A percentile compares a stretch with the other conserved stretches of the same genome.
These are phyloP conservation scores for Leccinellum luteum DNA, from an alignment of 768 basidiomycete species.

Conservation along the genomic window DNA sequence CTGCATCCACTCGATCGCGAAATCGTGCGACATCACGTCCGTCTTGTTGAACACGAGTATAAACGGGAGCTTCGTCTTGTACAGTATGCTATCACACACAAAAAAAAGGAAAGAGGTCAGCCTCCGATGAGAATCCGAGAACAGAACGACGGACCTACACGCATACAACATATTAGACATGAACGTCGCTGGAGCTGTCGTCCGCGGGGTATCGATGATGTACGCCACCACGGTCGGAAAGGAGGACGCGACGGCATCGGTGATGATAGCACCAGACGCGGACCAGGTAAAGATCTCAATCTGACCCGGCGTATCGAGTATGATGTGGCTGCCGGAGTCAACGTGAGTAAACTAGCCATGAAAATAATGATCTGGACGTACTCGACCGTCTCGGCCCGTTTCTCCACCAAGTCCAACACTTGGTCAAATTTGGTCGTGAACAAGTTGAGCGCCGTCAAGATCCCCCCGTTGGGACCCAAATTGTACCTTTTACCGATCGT, in stretches of 20 bases:
- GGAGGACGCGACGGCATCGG: conserved; percentile 91
- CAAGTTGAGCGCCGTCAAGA: conserved; percentile 92
- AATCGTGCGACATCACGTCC: conserved; percentile 85
- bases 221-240: conserved; percentile 95
- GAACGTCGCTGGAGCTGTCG: conserved; percentile 93
- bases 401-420: conserved; percentile 88
- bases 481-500: conserved; percentile 74
- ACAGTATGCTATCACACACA: conserved; percentile 67
- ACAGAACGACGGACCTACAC: conserved; percentile 63
- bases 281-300: conserved; percentile 99
- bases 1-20: conserved; percentile 96
- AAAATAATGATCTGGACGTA: conserved; percentile 39
- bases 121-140: not conserved
- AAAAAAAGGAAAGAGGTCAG: not conserved
- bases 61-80: conserved; percentile 97
- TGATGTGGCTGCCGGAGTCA: conserved; percentile 65
- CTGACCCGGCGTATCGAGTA: conserved; percentile 97
- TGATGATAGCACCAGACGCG: conserved; percentile 97
- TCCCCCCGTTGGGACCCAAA: conserved; percentile 96
- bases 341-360: not conserved
- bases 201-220: conserved; percentile 95
- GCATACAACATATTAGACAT: conserved; percentile 99
- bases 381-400: conserved; percentile 85
- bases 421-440: conserved; percentile 99
- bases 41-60: conserved; percentile 99